phyloP scores from a whole-genome alignment of 2,329 filamentous ascomycete genomes.

The Fusarium ramigenum region DNA sequence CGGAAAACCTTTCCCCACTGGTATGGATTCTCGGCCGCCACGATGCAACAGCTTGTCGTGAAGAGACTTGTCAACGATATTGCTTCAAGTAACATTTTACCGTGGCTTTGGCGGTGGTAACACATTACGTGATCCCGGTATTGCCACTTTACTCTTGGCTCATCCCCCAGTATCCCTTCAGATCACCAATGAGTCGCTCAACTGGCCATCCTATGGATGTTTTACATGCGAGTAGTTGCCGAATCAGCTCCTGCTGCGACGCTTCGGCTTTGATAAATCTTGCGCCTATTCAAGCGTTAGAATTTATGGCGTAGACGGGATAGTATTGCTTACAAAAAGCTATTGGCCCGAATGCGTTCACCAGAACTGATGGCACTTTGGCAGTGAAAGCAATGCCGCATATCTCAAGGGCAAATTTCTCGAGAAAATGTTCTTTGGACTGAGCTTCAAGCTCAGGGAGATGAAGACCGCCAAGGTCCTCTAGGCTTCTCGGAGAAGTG shows the following conservation, averaged over 20 bases:
- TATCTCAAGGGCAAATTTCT: conserved; percentile 49
- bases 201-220: conserved; percentile 53
- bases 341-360: conserved; percentile 60
- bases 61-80: not conserved
- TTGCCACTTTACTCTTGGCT: not conserved
- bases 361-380: conserved; percentile 53
- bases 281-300: conserved; percentile 38
- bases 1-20: conserved; percentile 36
- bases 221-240: conserved; percentile 47
- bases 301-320: not conserved
- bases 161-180: conserved; percentile 43
- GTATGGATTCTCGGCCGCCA: not conserved
- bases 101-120: not conserved
- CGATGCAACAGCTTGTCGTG: not conserved
- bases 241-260: conserved; percentile 46
- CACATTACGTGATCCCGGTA: rapidly evolving
- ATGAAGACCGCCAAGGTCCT: not conserved
- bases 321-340: conserved; percentile 51
- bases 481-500: conserved; percentile 16
- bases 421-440: conserved; percentile 42
- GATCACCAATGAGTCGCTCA: conserved; percentile 45
- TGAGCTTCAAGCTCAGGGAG: not conserved
- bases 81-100: not conserved
- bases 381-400: conserved; percentile 57
- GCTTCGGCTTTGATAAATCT: conserved; percentile 43